These are phyloP conservation scores for Ceratobasidium sp. DNA, from an alignment of 1,284 basidiomycete species.

Conservation along the genomic window DNA sequence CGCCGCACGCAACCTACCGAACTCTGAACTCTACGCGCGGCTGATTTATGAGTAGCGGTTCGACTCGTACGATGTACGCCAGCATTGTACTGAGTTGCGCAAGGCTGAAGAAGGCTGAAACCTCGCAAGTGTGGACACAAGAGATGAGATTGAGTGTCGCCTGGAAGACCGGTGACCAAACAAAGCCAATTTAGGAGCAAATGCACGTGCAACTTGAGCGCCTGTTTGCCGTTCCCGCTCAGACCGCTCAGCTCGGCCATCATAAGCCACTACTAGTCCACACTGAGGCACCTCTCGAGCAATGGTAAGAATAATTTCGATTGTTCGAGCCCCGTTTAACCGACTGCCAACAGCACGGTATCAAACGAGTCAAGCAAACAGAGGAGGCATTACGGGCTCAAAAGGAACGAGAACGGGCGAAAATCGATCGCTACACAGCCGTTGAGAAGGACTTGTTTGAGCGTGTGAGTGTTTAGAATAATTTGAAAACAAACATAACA, in stretches of 20 bases:
- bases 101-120: no score
- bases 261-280: neutral
- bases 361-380: slow-evolving; percentile 75
- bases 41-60: neutral
- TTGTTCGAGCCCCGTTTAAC: neutral
- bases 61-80: no score
- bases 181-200: neutral
- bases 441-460: slow-evolving; percentile 72
- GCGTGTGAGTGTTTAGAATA: slow-evolving; percentile 62
- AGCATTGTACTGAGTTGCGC: no score
- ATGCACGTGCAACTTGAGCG: slow-evolving; percentile 10
- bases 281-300: neutral
- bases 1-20: neutral
- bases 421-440: slow-evolving; percentile 79
- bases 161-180: neutral
- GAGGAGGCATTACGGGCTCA: slow-evolving; percentile 72
- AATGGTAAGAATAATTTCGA: slow-evolving; percentile 20
- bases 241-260: neutral
- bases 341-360: slow-evolving; percentile 70
- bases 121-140: no score
- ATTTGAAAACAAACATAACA: neutral
- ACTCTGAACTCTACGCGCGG: neutral
- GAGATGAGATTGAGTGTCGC: neutral
- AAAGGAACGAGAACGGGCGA: slow-evolving; percentile 74
- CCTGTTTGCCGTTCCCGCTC: slow-evolving; percentile 5